phyloP scores from a whole-genome alignment of 345 rosid species.

The Eucalyptus viminalis region DNA sequence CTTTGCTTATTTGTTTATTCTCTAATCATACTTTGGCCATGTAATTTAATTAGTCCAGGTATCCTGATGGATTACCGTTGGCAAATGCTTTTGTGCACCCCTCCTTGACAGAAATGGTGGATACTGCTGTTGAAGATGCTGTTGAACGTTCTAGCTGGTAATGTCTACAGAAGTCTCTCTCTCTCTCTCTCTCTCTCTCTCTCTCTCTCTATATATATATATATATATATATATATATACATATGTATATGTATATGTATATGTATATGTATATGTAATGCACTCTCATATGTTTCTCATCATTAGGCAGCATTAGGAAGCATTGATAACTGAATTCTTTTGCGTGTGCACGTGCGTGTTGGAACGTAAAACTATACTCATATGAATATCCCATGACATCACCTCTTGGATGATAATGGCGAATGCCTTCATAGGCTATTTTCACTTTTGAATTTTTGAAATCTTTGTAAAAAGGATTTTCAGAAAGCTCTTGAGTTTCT shows the following conservation, averaged over 20 bases:
- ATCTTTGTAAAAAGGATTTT: neutral
- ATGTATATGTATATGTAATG: neutral
- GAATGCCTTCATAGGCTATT: neutral
- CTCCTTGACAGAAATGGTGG: constrained; percentile 85
- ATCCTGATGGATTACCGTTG: constrained; percentile 79
- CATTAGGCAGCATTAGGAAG: neutral
- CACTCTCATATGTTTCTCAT: neutral
- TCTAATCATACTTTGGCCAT: constrained; percentile 27
- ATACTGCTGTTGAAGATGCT: constrained; percentile 79
- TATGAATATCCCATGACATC: neutral
- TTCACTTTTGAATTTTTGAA: neutral
- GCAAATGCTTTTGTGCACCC: constrained; percentile 70
- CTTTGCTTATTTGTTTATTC: neutral
- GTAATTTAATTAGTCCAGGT: constrained; percentile 73
- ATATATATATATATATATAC: no score
- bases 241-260: no score
- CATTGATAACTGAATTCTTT: neutral
- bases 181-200: no score
- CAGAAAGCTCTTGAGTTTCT: neutral
- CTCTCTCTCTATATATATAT: no score
- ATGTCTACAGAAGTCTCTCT: constrained; percentile 3
- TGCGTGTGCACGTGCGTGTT: neutral
- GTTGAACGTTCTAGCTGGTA: constrained; percentile 85
- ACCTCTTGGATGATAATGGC: neutral
- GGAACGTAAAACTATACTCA: neutral